These are phyloP conservation scores for Luvunga scandens DNA, from an alignment of 345 rosid genomes.

Conservation along the genomic window DNA sequence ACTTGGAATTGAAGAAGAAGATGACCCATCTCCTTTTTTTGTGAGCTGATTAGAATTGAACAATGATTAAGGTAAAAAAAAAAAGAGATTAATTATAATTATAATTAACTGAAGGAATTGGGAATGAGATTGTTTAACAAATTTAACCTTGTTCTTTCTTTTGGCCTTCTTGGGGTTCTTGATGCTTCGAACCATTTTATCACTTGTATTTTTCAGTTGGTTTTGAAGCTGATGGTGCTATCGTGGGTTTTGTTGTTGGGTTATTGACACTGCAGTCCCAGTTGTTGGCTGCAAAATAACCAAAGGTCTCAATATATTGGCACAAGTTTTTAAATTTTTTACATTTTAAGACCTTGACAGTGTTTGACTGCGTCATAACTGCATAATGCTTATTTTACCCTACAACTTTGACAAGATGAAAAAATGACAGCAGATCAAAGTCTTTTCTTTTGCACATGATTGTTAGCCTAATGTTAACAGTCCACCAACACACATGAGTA, in stretches of 20 bases:
- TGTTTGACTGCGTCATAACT: background rate
- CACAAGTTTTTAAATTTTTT: background rate
- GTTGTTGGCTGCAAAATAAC: background rate
- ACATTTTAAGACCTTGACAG: background rate
- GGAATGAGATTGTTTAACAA: background rate
- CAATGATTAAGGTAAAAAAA: background rate
- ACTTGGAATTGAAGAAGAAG: conserved; percentile 45
- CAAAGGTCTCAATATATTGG: background rate
- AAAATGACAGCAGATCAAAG: background rate
- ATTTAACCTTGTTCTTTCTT: conserved; percentile 71
- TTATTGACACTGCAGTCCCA: background rate
- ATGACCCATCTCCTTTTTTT: conserved; percentile 55
- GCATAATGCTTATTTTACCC: background rate
- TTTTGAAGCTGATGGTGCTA: background rate
- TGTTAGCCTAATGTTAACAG: background rate
- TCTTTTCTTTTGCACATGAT: background rate
- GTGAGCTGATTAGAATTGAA: conserved; percentile 28
- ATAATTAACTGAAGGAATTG: background rate
- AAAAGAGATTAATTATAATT: too few species aligned
- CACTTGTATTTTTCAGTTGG: background rate
- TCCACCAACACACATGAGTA: background rate
- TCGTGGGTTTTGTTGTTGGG: background rate
- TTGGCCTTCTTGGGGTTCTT: conserved; percentile 76
- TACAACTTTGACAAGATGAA: background rate
- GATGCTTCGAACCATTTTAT: conserved; percentile 62